Conservation (phyloP, 345 rosid genomes). For the Bretschneidera sinensis region DNA sequence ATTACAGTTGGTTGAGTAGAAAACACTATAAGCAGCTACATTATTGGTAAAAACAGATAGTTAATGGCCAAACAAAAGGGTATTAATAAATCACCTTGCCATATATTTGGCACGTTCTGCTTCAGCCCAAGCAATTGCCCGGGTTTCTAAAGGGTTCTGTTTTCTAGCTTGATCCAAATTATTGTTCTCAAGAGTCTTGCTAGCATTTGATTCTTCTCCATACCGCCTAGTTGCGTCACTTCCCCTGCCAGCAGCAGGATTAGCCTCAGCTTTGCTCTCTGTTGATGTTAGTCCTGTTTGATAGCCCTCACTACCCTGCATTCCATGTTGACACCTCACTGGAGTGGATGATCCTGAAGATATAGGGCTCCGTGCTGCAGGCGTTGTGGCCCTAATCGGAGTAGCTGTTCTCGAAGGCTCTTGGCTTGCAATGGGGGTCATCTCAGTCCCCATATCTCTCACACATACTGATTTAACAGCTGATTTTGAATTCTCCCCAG, state of each 20-base stretch:
- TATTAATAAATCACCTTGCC: conserved; percentile 55
- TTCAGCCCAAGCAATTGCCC: conserved; percentile 90
- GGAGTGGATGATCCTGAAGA: conserved; percentile 79
- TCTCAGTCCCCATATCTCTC: conserved; percentile 96
- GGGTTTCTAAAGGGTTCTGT: conserved; percentile 53
- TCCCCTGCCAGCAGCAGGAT: conserved; percentile 19
- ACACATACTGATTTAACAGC: conserved; percentile 66
- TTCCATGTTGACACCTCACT: conserved; percentile 40
- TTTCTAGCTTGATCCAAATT: conserved; percentile 30
- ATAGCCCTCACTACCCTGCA: conserved; percentile 16
- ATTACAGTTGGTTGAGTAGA: background rate
- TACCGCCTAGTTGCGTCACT: background rate
- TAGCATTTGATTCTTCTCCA: background rate
- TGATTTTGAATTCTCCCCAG: conserved; percentile 38
- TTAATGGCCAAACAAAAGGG: background rate
- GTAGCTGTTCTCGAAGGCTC: conserved; percentile 92
- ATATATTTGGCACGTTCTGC: conserved; percentile 86
- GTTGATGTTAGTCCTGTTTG: conserved; percentile 15
- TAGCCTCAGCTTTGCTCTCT: conserved; percentile 24
- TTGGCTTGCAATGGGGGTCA: conserved; percentile 89
- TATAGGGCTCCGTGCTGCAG: conserved; percentile 67
- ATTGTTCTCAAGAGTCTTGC: conserved; percentile 16
- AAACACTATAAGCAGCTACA: background rate
- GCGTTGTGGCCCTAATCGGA: conserved; percentile 76
- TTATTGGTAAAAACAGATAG: background rate